Evolutionary conservation across 257 asterid genomes (phyloP).

Genomic region (Penstemon barbatus): DNA sequence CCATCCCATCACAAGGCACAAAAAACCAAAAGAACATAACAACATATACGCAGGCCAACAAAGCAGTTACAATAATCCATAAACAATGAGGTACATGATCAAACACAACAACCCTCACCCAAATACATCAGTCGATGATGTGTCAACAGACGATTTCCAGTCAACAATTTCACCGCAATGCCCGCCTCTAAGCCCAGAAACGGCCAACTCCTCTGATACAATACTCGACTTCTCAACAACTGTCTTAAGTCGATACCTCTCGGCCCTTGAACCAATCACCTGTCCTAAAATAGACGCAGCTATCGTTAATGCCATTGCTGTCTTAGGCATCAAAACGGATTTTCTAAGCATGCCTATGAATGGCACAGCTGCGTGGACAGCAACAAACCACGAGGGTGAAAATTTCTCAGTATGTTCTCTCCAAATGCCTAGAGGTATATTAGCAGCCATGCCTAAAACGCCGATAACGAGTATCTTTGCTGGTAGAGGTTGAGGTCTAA

Average conservation of each 20-base stretch:
- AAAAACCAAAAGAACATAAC: background rate
- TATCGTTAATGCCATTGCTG: slow-evolving; percentile 92
- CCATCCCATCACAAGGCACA: background rate
- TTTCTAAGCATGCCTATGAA: slow-evolving; percentile 90
- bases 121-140: slow-evolving; percentile 30
- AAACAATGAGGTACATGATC: slow-evolving; percentile 8
- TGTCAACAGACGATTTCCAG: slow-evolving; percentile 36
- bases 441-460: slow-evolving; percentile 77
- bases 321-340: slow-evolving; percentile 80
- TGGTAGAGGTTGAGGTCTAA: slow-evolving; percentile 90
- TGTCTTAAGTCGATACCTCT: slow-evolving; percentile 68
- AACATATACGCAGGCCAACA: slow-evolving; percentile 5
- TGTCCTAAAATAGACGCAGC: slow-evolving; percentile 91
- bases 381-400: slow-evolving; percentile 85
- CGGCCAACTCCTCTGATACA: slow-evolving; percentile 24
- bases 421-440: slow-evolving; percentile 90
- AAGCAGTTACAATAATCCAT: background rate
- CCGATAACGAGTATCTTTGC: slow-evolving; percentile 76
- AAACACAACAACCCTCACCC: slow-evolving; percentile 27
- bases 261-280: slow-evolving; percentile 91
- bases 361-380: slow-evolving; percentile 96
- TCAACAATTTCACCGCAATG: slow-evolving; percentile 36
- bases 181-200: slow-evolving; percentile 32
- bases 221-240: slow-evolving; percentile 32
- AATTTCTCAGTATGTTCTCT: slow-evolving; percentile 88